Base-by-base conservation (phyloP, 129 eudicot genomes). In the Tagetes erecta region DNA sequence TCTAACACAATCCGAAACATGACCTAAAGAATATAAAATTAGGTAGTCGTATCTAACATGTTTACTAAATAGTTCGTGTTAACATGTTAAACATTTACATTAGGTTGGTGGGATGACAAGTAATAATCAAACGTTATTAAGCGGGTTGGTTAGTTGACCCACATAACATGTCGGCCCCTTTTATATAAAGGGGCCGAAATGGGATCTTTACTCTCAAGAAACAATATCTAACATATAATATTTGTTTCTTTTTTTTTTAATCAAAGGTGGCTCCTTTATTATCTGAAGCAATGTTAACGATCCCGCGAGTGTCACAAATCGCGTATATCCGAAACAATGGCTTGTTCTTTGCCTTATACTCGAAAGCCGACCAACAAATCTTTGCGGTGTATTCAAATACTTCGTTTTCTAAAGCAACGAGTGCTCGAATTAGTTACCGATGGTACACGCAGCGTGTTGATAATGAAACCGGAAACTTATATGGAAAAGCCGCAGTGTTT, bases 241-340 rank as follows among this genome's bases (percentile, higher is more conserved):
- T 13, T 13, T 68, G 13, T 36, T 56, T 27, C 35, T 35, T 67
- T 68, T 40, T 45, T 35, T 67, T 68, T 40, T 45, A 44, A 63
- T 80, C 57, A 74, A 70, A 90, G 92, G 90, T 91, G 80, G 87
- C 83, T 55, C 85, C 92, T 12, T 5, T 74, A 41, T n/a, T 91
- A 68, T 86, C 86, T 74, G 84, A 84, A 84, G 88, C 92, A 46
- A 33, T 86, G 50, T 52, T 76, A 44, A 78, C 85, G 55, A 73
- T 86, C 55, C 95, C 95, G 9, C 74, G 76, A 47, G 11, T 82
- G 44, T 76, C 88, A 27, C 88, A 91, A 68, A 80, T 81, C 56
- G 78, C 92, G 8, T 91, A 73, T 60, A 86, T 86, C 72, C 72
- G 84, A 63, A 64, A 64, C 55, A 84, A 88, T 74, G 95, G 88